Base-by-base conservation (phyloP, 768 basidiomycete species). In the Chalciporus pseudorubinellus region DNA sequence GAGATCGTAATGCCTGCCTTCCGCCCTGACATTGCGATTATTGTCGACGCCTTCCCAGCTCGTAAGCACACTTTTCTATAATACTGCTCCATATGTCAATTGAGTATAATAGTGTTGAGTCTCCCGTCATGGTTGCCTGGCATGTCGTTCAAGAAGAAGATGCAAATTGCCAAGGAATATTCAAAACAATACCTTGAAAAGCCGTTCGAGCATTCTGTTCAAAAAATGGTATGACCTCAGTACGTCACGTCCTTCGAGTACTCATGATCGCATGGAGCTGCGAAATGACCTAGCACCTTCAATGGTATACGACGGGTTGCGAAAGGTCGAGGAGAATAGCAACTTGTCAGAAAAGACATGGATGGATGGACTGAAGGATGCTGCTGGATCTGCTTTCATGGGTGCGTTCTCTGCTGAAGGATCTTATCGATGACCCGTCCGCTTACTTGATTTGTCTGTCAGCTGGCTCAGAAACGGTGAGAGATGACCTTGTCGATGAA, bases 111-210 rank as follows among this genome's bases (percentile, higher is more conserved):
- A 55, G 53, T 55, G 14, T 12, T 51, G 18, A 11, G 18, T 19
- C 50, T 55, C 24, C 53, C 50, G 7, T 39, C 45, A 5, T 55
- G 53, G 50, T 36, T 56, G 14, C 54, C 54, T 8, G 50, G 53
- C 2, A 55, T 55, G 54, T 46, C 45, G 4, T 52, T 48, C 4
- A 55, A 55, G 13, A 34, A 10, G 31, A n/a, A 45, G 6, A 48
- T 48, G 42, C 21, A 3, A 6, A n/a, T 16, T 28, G 34, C 46
- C 6, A 11, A 19, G 14, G 11, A 18, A 7, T 19, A n/a, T 22
- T n/a, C 43, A 11, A 41, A 19, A 16, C 42, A 36, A 8, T 53
- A 48, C 22, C 18, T 56, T 16, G 46, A 52, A 36, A 22, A 11
- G 18, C 43, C 46, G 4, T 56, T 55, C 29, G 26, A 39, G 8